phyloP scores from a whole-genome alignment of 495 filamentous ascomycete species.

The Neurospora sp. region DNA sequence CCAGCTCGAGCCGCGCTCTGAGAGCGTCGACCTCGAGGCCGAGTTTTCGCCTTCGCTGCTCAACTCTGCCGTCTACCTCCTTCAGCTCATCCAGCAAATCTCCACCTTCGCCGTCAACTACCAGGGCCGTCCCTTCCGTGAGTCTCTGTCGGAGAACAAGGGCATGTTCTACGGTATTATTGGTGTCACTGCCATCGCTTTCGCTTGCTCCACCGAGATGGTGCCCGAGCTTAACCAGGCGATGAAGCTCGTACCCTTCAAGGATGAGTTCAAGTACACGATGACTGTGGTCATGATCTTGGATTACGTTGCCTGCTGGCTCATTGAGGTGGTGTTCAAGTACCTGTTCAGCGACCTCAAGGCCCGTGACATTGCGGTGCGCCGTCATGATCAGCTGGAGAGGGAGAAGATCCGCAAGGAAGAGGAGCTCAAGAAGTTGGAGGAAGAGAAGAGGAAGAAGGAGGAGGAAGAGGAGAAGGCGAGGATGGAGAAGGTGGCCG shows the following conservation, averaged over 20 bases:
- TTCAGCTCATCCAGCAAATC: constrained; percentile 98
- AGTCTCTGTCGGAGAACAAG: constrained; percentile 87
- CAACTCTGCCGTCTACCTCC: constrained; percentile 94
- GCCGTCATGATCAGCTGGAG: constrained; percentile 79
- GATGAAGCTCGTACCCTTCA: constrained; percentile 90
- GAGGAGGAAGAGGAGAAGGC: constrained; percentile 22
- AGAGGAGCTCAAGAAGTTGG: constrained; percentile 46
- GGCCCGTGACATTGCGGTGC: constrained; percentile 86
- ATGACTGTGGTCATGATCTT: constrained; percentile 79
- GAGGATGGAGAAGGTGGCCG: constrained; percentile 31
- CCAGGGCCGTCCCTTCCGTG: constrained; percentile 94
- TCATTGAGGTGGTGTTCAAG: constrained; percentile 86
- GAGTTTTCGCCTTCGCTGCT: constrained; percentile 91
- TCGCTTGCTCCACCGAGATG: constrained; percentile 93
- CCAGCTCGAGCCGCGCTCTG: constrained; percentile 59
- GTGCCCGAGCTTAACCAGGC: constrained; percentile 91
- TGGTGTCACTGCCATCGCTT: constrained; percentile 78
- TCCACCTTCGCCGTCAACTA: constrained; percentile 99
- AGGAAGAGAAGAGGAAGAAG: constrained; percentile 46
- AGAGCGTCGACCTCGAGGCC: constrained; percentile 80
- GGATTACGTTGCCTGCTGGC: constrained; percentile 81
- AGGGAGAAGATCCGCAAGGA: constrained; percentile 58
- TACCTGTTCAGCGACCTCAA: constrained; percentile 78
- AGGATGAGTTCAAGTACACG: constrained; percentile 74
- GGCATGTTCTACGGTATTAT: constrained; percentile 98